These are phyloP conservation scores for Colletotrichum coccodes DNA, from an alignment of 2,329 filamentous ascomycete species.

Conservation along the genomic window DNA sequence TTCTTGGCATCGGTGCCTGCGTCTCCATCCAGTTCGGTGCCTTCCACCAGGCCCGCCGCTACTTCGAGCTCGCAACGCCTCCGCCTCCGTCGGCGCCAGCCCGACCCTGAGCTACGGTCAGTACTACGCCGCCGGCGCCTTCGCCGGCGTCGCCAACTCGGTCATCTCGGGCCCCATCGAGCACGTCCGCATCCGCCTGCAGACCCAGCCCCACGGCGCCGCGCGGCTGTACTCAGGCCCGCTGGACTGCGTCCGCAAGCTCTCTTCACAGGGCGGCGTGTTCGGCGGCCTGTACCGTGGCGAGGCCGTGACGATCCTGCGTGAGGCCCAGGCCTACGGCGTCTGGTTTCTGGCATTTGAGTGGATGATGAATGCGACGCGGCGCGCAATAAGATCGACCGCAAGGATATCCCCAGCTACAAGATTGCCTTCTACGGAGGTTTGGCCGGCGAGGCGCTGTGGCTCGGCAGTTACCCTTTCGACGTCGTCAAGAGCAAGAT, in stretches of 20 bases:
- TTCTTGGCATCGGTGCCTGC: conserved; percentile 96
- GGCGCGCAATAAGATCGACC: conserved; percentile 76
- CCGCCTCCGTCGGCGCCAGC: conserved; percentile 62
- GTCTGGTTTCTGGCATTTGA: conserved; percentile 96
- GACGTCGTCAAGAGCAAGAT: conserved; percentile 99
- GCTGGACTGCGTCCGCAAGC: conserved; percentile 88
- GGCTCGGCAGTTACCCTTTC: conserved; percentile 93
- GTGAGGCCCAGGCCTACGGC: conserved; percentile 95
- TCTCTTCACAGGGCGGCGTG: conserved; percentile 74
- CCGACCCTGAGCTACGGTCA: conserved; percentile 77
- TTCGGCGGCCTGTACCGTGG: conserved; percentile 86
- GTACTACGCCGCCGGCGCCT: conserved; percentile 91
- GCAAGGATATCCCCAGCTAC: conserved; percentile 81
- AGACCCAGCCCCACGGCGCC: conserved; percentile 93
- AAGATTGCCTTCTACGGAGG: conserved; percentile 95
- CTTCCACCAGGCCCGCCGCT: conserved; percentile 91
- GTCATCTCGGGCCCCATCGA: conserved; percentile 92
- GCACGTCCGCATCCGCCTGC: conserved; percentile 94
- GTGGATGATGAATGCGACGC: conserved; percentile 96
- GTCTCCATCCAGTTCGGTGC: conserved; percentile 98
- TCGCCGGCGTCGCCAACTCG: conserved; percentile 91
- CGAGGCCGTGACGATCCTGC: conserved; percentile 82
- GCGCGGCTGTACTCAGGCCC: conserved; percentile 84
- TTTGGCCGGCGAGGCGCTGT: conserved; percentile 91
- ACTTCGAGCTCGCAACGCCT: conserved; percentile 82